Percentiles rank a stretch among this genome's conserved stretches.
Evolutionary conservation across 352 stramenopile genomes (phyloP).

Genomic region (Globisporangium cederbergense): DNA sequence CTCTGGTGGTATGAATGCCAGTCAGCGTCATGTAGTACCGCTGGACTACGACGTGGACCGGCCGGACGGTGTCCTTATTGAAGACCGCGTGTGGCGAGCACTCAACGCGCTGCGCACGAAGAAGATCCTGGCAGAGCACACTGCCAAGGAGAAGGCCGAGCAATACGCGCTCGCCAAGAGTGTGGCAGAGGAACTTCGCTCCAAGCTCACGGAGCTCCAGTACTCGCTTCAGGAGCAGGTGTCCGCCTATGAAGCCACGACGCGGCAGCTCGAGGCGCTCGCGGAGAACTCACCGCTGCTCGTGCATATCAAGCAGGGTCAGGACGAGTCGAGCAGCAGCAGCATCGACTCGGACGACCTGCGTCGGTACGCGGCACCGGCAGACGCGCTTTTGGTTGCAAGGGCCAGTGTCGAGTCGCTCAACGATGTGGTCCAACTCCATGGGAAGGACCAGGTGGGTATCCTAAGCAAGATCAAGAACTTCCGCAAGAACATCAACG

Average conservation of each 20-base stretch:
- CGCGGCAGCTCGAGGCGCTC: constrained; percentile 27
- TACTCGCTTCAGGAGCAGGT: constrained; percentile 27
- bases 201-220: constrained; percentile 43
- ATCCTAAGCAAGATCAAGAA: constrained; percentile 90
- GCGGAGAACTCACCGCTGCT: constrained; percentile 78
- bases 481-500: constrained; percentile 93
- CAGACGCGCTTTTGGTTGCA: constrained; percentile 71
- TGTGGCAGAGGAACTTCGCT: constrained; percentile 54
- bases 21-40: constrained; percentile 41
- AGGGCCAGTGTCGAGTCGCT: constrained; percentile 76
- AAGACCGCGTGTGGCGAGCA: constrained; percentile 64
- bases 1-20: not conserved
- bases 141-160: constrained; percentile 52
- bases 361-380: constrained; percentile 11
- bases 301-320: constrained; percentile 88
- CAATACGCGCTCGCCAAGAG: constrained; percentile 37
- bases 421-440: constrained; percentile 84
- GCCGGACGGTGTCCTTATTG: constrained; percentile 54
- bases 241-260: constrained; percentile 9
- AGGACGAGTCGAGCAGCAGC: constrained; percentile 76
- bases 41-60: constrained; percentile 73
- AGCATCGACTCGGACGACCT: constrained; percentile 55
- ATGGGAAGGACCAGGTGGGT: constrained; percentile 84
- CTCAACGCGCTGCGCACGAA: constrained; percentile 57
- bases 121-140: constrained; percentile 65